Conservation (phyloP, 169 alveolate genomes). For the Amoebophrya sp. region DNA sequence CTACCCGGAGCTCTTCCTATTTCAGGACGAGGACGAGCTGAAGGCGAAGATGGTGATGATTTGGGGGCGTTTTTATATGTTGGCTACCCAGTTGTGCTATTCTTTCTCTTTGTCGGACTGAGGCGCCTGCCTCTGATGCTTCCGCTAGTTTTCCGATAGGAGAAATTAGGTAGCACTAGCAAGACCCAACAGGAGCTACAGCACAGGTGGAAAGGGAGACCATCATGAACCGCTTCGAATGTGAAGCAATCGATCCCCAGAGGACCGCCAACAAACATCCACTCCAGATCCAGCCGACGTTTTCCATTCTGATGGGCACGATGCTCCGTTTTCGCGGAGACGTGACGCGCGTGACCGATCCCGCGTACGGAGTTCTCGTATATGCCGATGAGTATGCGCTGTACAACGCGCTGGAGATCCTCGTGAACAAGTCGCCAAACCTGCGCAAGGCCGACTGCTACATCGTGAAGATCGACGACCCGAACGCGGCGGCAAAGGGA, state of each 20-base stretch:
- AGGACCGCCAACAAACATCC: neutral
- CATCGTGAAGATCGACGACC: neutral
- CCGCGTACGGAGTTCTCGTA: neutral
- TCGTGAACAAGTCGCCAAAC: neutral
- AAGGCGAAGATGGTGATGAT: neutral
- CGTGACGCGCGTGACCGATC: neutral
- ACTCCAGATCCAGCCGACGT: neutral
- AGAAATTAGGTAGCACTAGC: too few species aligned
- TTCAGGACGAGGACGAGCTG: neutral
- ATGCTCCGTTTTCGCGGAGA: neutral
- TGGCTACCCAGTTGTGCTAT: too few species aligned
- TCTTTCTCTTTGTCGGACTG: too few species aligned
- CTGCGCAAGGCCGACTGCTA: neutral
- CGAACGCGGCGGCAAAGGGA: too few species aligned
- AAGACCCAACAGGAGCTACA: too few species aligned
- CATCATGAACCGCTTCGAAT: too few species aligned
- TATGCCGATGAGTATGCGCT: neutral
- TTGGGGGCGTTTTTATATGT: too few species aligned
- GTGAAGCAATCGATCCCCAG: too few species aligned
- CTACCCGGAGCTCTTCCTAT: neutral
- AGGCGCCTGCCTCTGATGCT: too few species aligned
- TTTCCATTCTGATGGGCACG: neutral
- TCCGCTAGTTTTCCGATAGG: too few species aligned
- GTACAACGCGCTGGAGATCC: neutral
- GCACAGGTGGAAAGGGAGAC: too few species aligned